Percentiles rank a stretch among this genome's conserved stretches.
Evolutionary conservation across 2,329 filamentous ascomycete genomes (phyloP).

Genomic region (Curvularia sp.): DNA sequence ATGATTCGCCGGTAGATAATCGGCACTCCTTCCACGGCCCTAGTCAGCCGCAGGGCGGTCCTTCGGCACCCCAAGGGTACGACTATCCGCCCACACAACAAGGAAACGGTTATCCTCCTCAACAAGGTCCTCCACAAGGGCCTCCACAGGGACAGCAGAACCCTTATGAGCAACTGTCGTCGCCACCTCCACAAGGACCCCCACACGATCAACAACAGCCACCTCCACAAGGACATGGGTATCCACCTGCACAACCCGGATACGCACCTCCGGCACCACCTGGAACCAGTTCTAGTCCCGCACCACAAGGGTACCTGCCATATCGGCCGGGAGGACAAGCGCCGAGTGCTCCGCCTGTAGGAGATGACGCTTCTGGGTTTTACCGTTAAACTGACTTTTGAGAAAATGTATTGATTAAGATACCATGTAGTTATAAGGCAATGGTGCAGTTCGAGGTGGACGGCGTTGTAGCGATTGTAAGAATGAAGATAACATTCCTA

Average conservation of each 20-base stretch:
- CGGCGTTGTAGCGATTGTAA: background rate
- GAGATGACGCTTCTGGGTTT: conserved; percentile 40
- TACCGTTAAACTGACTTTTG: conserved; percentile 30
- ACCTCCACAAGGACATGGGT: conserved; percentile 38
- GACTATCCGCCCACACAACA: conserved; percentile 36
- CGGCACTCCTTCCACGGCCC: conserved; percentile 50
- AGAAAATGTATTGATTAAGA: background rate
- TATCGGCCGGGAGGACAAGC: conserved; percentile 47
- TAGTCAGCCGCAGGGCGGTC: conserved; percentile 32
- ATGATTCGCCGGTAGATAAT: conserved; percentile 57
- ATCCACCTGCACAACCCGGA: conserved; percentile 44
- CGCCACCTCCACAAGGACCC: conserved; percentile 35
- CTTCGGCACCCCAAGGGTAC: conserved; percentile 40
- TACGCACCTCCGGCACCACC: conserved; percentile 46
- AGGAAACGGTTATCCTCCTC: conserved; percentile 36
- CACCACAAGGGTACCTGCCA: conserved; percentile 41
- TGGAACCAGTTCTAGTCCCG: conserved; percentile 31
- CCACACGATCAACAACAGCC: conserved; percentile 36
- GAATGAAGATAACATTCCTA: conserved; percentile 4
- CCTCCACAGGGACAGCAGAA: conserved; percentile 31
- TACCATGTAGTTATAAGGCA: conserved; percentile 4
- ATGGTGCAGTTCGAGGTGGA: background rate
- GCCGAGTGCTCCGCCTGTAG: conserved; percentile 40
- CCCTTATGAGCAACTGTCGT: conserved; percentile 40
- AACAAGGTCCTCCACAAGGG: conserved; percentile 27